Conservation (phyloP, 108 stramenopile species). For the Stephanodiscus minutulus region DNA sequence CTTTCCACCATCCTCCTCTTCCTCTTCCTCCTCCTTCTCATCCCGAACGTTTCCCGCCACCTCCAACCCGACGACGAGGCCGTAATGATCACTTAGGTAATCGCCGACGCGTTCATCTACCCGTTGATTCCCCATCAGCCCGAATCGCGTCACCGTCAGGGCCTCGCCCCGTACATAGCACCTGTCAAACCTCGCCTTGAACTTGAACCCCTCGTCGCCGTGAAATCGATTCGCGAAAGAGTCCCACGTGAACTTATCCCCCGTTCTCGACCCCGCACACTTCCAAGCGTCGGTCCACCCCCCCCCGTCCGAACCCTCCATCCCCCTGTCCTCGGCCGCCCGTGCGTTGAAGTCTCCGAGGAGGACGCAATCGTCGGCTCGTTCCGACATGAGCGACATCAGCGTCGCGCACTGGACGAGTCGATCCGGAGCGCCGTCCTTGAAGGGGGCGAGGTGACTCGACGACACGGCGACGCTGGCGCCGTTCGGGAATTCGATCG, state of each 20-base stretch:
- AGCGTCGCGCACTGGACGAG: conserved; percentile 21
- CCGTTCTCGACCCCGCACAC: conserved; percentile 7
- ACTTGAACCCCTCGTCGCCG: conserved; percentile 28
- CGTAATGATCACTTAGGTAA: conserved; percentile 49
- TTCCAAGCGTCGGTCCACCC: conserved; percentile 49
- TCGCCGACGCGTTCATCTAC: conserved; percentile 20
- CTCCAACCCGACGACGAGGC: conserved; percentile 30
- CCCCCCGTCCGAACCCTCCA: conserved; percentile 16
- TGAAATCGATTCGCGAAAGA: conserved; percentile 37
- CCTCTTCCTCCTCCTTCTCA: no score
- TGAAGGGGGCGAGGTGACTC: conserved; percentile 40
- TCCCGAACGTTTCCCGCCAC: neutral
- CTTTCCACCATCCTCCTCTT: no score
- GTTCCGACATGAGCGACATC: conserved; percentile 11
- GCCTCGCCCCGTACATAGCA: conserved; percentile 31
- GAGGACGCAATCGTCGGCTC: conserved; percentile 32
- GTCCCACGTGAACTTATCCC: conserved; percentile 38
- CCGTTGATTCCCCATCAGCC: conserved; percentile 33
- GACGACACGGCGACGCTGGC: conserved; percentile 36
- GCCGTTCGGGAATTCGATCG: conserved; percentile 28
- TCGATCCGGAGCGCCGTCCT: conserved; percentile 20
- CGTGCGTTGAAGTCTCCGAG: conserved; percentile 49
- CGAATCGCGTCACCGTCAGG: conserved; percentile 24
- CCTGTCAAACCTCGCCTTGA: conserved; percentile 38
- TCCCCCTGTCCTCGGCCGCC: conserved; percentile 22